Base-by-base conservation (phyloP, 2,329 filamentous ascomycete species). In the Aschersonia sp. region DNA sequence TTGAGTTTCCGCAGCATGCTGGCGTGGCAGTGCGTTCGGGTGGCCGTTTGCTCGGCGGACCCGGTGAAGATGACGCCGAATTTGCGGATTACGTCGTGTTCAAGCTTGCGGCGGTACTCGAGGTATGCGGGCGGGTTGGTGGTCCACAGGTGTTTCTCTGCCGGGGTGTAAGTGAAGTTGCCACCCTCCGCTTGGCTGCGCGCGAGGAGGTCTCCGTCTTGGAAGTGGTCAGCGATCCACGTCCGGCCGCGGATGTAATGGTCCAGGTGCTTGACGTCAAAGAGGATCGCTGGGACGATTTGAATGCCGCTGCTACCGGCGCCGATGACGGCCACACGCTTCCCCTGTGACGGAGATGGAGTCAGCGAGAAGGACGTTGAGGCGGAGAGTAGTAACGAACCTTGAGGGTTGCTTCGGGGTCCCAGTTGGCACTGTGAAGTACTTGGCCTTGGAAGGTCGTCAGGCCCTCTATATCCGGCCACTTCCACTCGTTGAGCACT, bases 291-390 rank as follows among this genome's bases (percentile, higher is more conserved):
- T 2, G 74, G 70, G 6, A 76, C 56, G 30, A 78, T 61, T 51
- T 79, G 75, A 10, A 78, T 66, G 0, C 72, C 75, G 0, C 72
- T 74, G 20, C 74, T 66, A 5, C 74, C 74, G 46, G 74, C 77
- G 6, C 75, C 75, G 45, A 80, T 75, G n/a, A 80, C 63, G 2
- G 69, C 73, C 5, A 78, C 68, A 0, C 62, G 66, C 56, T 77
- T 78, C 50, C 65, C 68, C n/a, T 38, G 3, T 38, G 32, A 38
- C 7, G 32, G 32, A 38, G 3, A 38, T 38, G 3, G 1, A 3
- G 32, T 9, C 7, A 38, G 32, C 7, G 12, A 4, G 32, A 3
- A 38, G 2, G 32, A 38, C 20, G 12, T 38, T 12, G 32, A 7
- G 7, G 12, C 7, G 32, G 32, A 38, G 2, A 9, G 32, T 7